Percentiles rank a stretch among this genome's conserved stretches.
Conservation (phyloP, 352 stramenopile genomes). For the Stramenopiles sp. region DNA sequence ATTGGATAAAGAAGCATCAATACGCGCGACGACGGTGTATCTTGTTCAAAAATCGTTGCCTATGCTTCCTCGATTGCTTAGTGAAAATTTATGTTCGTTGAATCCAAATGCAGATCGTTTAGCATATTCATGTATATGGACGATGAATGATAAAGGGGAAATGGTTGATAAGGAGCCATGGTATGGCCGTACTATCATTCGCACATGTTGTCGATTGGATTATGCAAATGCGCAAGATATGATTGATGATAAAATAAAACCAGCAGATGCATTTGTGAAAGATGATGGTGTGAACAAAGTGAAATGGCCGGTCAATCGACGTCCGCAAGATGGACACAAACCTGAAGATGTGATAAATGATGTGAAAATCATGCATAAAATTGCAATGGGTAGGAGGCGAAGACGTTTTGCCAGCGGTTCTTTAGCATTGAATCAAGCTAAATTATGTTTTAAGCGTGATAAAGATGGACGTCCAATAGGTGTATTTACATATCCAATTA, state of each 20-base stretch:
- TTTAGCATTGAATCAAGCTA: conserved; percentile 68
- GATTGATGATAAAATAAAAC: conserved; percentile 61
- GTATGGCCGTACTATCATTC: conserved; percentile 92
- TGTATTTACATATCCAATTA: conserved; percentile 65
- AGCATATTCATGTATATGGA: conserved; percentile 84
- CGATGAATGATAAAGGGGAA: conserved; percentile 76
- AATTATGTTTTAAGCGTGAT: conserved; percentile 79
- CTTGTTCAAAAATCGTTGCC: conserved; percentile 74
- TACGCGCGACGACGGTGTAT: conserved; percentile 84
- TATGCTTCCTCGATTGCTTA: conserved; percentile 87
- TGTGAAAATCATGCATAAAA: conserved; percentile 25
- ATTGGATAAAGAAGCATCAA: conserved; percentile 77
- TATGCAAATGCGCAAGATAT: conserved; percentile 88
- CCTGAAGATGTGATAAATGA: conserved; percentile 16
- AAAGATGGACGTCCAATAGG: conserved; percentile 60
- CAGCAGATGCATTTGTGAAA: conserved; percentile 23
- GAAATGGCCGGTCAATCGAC: conserved; percentile 31
- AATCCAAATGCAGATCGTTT: conserved; percentile 85
- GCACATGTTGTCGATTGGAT: conserved; percentile 82
- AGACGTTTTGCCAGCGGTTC: conserved; percentile 72
- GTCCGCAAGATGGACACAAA: conserved; percentile 9
- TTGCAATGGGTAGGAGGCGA: conserved; percentile 35
- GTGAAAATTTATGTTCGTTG: conserved; percentile 84
- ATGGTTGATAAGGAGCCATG: conserved; percentile 38
- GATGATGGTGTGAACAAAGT: conserved; percentile 38